Percentiles rank a stretch among this genome's conserved stretches.
phyloP scores from a whole-genome alignment of 176 grass and related monocot species.

The Pontederia crassipes region DNA sequence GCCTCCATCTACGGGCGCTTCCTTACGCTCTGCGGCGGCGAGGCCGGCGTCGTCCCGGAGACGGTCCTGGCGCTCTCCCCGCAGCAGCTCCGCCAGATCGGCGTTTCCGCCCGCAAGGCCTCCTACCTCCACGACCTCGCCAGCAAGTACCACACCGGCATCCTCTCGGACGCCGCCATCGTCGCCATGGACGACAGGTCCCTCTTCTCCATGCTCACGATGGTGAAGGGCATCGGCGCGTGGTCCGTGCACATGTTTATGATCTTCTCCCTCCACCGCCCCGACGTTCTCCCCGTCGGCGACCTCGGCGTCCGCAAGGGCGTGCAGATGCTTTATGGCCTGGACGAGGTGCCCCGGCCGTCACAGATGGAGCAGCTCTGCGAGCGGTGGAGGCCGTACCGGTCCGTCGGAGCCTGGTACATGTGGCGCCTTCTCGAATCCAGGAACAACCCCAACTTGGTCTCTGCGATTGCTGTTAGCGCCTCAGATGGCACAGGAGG shows the following conservation, averaged over 20 bases:
- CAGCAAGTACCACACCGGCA: slow-evolving; percentile 64
- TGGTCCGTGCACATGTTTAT: slow-evolving; percentile 99
- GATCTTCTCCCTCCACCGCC: slow-evolving; percentile 88
- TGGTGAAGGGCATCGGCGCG: slow-evolving; percentile 37
- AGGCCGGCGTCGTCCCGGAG: slow-evolving; percentile 55
- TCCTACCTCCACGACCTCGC: slow-evolving; percentile 29
- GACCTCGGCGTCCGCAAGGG: slow-evolving; percentile 87
- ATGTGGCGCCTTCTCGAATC: slow-evolving; percentile 89
- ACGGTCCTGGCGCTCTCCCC: slow-evolving; percentile 69
- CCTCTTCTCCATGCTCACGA: slow-evolving; percentile 52
- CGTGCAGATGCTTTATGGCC: slow-evolving; percentile 74
- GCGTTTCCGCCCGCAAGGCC: slow-evolving; percentile 67
- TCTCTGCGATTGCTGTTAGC: slow-evolving; percentile 1
- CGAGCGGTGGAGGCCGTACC: slow-evolving; percentile 71
- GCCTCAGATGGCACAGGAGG: not conserved
- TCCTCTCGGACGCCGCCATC: slow-evolving; percentile 65
- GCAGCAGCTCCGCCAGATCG: slow-evolving; percentile 92
- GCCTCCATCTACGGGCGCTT: slow-evolving; percentile 82
- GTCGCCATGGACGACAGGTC: slow-evolving; percentile 87
- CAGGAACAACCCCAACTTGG: slow-evolving; percentile 26
- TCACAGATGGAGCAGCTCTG: slow-evolving; percentile 91
- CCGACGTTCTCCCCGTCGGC: slow-evolving; percentile 76
- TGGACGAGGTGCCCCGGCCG: slow-evolving; percentile 61
- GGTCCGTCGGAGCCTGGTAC: slow-evolving; percentile 89
- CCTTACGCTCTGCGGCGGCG: slow-evolving; percentile 73